Evolutionary conservation across 768 basidiomycete genomes (phyloP), one percentile per base, ranked within the genome.

Genomic region (Suillus brevipes): DNA sequence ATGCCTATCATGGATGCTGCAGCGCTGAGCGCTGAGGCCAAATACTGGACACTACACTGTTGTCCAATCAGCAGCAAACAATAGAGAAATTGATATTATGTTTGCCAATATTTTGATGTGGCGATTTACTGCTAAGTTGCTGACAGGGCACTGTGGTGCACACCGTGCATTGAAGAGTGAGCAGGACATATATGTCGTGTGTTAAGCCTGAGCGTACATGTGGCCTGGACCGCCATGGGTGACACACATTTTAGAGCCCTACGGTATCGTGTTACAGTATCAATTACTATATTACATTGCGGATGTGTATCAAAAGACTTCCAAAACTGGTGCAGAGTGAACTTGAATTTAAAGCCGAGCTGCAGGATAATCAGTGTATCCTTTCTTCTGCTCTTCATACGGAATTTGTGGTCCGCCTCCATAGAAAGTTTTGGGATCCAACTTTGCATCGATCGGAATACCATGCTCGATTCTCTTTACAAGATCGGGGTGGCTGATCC

Each of bases 401-500:
- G 58, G 71, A 9, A 38, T 64, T 25, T 69, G 68, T 20, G 65
- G 69, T 13, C 65, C 70, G 37, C 69, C 68, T 16, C 70, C 72
- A 36, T 73, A 73, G 47, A 81, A 47, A 14, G 69, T 70, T 25
- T 66, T 64, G 5, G 60, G 64, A 34, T 71, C 72, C 14, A 71
- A n/a, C 25, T 66, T 20, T n/a, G 60, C 57, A 40, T 74, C 71
- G 23, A 76, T 38, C 69, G 52, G 52, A 18, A 53, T 31, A 10
- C 28, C 52, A 0, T 31, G 52, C 16, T 53, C 52, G 16, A 53
- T 31, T 20, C 81, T 77, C 67, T 78, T 77, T 55, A 68, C 76
- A 20, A 83, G 66, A 66, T 83, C 82, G 2, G 82, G 80, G 64
- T 83, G 81, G 6, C 75, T 71, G 55, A 82, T 74, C 68, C 71